Evolutionary conservation across 1,284 basidiomycete genomes (phyloP).

Genomic region (Ganoderma leucocontextum): DNA sequence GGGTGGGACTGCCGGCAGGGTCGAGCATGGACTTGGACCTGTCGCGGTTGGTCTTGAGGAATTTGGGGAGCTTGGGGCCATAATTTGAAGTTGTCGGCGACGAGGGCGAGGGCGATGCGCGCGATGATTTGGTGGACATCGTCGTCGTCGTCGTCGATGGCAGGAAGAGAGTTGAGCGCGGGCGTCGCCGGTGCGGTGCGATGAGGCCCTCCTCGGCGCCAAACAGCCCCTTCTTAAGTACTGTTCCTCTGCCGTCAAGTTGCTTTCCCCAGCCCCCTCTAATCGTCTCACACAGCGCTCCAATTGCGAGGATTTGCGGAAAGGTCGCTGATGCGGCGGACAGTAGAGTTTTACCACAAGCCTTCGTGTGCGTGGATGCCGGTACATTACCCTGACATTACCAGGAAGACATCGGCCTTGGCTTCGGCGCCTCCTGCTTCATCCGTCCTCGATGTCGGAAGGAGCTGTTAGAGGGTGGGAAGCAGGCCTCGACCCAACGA

Average conservation of each 20-base stretch:
- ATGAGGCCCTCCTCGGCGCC: not conserved
- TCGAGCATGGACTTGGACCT: constrained; percentile 66
- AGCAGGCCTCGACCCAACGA: not conserved
- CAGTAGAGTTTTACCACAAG: not conserved
- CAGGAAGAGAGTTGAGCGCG: constrained; percentile 23
- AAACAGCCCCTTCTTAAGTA: constrained; percentile 3
- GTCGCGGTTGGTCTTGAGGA: constrained; percentile 68
- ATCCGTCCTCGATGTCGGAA: not conserved
- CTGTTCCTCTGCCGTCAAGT: not conserved
- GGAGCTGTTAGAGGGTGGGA: not conserved
- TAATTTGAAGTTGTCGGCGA: constrained; percentile 43
- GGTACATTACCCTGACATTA: not conserved
- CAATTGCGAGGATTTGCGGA: not conserved
- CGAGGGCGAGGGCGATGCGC: constrained; percentile 43
- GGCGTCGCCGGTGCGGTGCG: constrained; percentile 22
- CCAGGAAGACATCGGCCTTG: not conserved
- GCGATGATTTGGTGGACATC: constrained; percentile 43
- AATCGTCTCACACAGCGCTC: constrained; percentile 2
- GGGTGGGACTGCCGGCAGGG: constrained; percentile 47
- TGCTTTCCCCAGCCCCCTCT: not conserved
- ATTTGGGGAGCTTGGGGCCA: constrained; percentile 67
- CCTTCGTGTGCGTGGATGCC: not conserved
- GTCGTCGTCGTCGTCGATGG: constrained; percentile 39
- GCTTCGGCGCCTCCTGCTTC: not conserved
- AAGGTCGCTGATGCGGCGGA: not conserved